These are phyloP conservation scores for Wickerhamiella galacta DNA, from an alignment of 805 yeast species.

Conservation along the genomic window DNA sequence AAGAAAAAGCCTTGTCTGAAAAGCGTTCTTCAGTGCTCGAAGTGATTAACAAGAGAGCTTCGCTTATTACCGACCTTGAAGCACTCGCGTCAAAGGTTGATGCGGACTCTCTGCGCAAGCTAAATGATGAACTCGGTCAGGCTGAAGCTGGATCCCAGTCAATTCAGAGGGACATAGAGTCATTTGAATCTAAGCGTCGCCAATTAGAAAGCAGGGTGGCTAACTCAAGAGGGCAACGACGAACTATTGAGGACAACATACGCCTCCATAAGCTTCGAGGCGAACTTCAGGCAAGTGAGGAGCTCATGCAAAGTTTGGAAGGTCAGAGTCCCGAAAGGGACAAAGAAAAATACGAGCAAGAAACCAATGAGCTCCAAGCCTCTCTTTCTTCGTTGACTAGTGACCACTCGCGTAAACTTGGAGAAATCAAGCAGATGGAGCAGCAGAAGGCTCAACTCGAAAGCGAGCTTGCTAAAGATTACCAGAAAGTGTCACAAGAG, in stretches of 20 bases:
- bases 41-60: too few species aligned
- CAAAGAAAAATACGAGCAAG: slow-evolving; percentile 43
- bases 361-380: slow-evolving; percentile 34
- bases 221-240: slow-evolving; percentile 41
- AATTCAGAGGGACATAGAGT: slow-evolving; percentile 2
- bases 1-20: too few species aligned
- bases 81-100: slow-evolving; percentile 2
- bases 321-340: slow-evolving; percentile 41
- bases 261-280: slow-evolving; percentile 33
- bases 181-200: slow-evolving; percentile 19
- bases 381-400: slow-evolving; percentile 41
- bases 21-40: too few species aligned
- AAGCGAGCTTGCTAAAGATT: slow-evolving; percentile 53
- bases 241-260: slow-evolving; percentile 47
- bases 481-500: slow-evolving; percentile 41
- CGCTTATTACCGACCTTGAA: not conserved
- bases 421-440: slow-evolving; percentile 71
- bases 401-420: slow-evolving; percentile 56
- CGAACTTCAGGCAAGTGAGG: slow-evolving; percentile 25
- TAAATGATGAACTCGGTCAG: slow-evolving; percentile 3
- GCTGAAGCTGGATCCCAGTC: slow-evolving; percentile 4
- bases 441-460: slow-evolving; percentile 45
- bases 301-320: slow-evolving; percentile 31
- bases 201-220: slow-evolving; percentile 18
- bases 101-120: too few species aligned